Evolutionary conservation across 768 basidiomycete species (phyloP).

Genomic region (Porpolomopsis calyptriformis): DNA sequence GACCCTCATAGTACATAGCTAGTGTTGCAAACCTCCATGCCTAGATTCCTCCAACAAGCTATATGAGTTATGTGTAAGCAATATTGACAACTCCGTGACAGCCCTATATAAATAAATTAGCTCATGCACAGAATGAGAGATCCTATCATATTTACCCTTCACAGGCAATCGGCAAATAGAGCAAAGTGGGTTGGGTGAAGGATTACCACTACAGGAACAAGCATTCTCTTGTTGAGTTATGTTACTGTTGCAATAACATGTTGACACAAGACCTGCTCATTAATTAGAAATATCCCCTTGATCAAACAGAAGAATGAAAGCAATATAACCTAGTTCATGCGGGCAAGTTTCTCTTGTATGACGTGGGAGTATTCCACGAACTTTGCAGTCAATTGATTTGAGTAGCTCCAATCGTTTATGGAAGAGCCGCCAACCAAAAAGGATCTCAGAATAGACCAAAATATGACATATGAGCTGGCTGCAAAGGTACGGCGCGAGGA

Average conservation of each 20-base stretch:
- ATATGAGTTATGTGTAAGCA: slow-evolving; percentile 61
- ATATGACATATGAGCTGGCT: slow-evolving; percentile 44
- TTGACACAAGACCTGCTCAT: slow-evolving; percentile 33
- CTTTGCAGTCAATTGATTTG: slow-evolving; percentile 39
- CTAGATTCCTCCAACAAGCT: slow-evolving; percentile 47
- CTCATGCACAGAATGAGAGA: neutral
- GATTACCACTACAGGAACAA: slow-evolving; percentile 35
- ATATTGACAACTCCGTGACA: slow-evolving; percentile 48
- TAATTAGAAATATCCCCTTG: too few relatives aligned
- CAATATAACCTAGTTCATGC: too few relatives aligned
- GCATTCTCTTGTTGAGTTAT: slow-evolving; percentile 24
- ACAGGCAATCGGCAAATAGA: slow-evolving; percentile 69
- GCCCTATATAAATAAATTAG: slow-evolving; percentile 28
- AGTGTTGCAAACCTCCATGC: slow-evolving; percentile 45
- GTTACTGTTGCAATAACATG: slow-evolving; percentile 35
- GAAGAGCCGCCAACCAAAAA: slow-evolving; percentile 63
- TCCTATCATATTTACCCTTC: slow-evolving; percentile 44
- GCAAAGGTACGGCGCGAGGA: slow-evolving; percentile 30
- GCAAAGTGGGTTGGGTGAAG: slow-evolving; percentile 42
- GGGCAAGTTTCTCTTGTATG: slow-evolving; percentile 22
- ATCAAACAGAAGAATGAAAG: slow-evolving; percentile 5
- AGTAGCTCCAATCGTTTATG: slow-evolving; percentile 66
- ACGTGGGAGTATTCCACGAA: slow-evolving; percentile 12
- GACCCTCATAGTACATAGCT: too few relatives aligned
- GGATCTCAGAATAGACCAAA: slow-evolving; percentile 60